These are phyloP conservation scores for Buddleja alternifolia DNA, from an alignment of 257 asterid species.

Conservation along the genomic window DNA sequence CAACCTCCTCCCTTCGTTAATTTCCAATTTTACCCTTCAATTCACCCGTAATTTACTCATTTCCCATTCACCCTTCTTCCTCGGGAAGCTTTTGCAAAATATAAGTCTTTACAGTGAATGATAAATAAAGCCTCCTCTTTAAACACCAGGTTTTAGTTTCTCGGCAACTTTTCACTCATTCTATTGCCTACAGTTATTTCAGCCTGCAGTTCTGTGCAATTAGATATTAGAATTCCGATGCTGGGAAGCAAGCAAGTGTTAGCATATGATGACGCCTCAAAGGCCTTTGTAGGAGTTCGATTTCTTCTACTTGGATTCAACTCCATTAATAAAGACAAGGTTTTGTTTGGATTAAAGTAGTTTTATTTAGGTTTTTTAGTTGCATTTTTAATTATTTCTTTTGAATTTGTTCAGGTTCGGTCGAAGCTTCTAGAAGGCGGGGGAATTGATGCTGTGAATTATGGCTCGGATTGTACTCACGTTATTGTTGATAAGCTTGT, in stretches of 20 bases:
- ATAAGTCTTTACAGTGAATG: neutral
- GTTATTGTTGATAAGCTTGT: constrained; percentile 69
- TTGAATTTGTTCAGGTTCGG: constrained; percentile 47
- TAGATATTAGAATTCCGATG: constrained; percentile 29
- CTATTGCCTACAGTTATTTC: constrained; percentile 17
- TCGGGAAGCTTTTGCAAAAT: constrained; percentile 41
- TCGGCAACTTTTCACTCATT: neutral
- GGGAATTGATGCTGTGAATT: constrained; percentile 60
- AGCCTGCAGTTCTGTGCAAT: constrained; percentile 19
- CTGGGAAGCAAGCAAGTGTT: constrained; percentile 38
- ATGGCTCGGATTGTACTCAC: constrained; percentile 74
- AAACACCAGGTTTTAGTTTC: neutral
- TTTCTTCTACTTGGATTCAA: constrained; percentile 76
- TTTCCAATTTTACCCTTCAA: constrained; percentile 44
- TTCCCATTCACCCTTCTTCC: constrained; percentile 37
- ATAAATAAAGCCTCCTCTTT: neutral
- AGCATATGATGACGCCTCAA: constrained; percentile 39
- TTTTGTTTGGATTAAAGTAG: constrained; percentile 12
- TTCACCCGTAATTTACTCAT: constrained; percentile 12
- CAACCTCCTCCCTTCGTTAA: constrained; percentile 18
- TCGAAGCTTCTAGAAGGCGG: constrained; percentile 77
- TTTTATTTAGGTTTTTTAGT: neutral
- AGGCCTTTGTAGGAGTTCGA: constrained; percentile 55
- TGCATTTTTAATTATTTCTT: neutral
- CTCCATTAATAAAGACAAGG: constrained; percentile 50